Conservation (phyloP, 2,329 filamentous ascomycete species). For the Apiospora arundinis region DNA sequence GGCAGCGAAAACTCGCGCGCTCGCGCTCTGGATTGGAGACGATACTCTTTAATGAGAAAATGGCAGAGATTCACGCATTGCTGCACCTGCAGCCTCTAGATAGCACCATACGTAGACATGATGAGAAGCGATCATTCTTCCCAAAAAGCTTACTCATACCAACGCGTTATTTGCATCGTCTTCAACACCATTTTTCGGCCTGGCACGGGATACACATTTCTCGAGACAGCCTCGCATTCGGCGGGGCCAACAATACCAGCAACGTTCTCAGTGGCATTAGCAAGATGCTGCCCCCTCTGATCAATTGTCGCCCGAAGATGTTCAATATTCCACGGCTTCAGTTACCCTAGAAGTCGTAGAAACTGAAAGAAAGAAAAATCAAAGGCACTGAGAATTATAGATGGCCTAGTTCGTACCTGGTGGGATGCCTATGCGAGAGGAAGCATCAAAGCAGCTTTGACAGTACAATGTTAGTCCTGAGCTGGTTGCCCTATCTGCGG, state of each 20-base stretch:
- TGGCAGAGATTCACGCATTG: slow-evolving; percentile 38
- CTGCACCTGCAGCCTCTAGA: slow-evolving; percentile 42
- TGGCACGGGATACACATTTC: neutral
- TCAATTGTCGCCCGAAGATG: neutral
- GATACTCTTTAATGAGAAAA: slow-evolving; percentile 28
- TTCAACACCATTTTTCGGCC: no score
- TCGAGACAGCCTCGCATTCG: neutral
- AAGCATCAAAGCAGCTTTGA: no score
- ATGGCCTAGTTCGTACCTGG: no score
- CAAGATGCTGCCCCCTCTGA: neutral
- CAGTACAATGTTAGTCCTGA: neutral
- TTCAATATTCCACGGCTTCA: neutral
- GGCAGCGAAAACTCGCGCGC: slow-evolving; percentile 33
- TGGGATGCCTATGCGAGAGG: no score
- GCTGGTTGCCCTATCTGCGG: neutral
- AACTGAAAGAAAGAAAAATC: neutral
- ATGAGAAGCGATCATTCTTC: slow-evolving; percentile 30
- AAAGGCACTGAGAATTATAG: neutral
- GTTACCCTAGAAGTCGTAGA: neutral
- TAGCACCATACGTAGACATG: slow-evolving; percentile 43
- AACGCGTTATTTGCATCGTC: neutral
- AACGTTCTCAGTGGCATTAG: neutral
- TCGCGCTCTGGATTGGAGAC: slow-evolving; percentile 33
- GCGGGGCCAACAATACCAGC: neutral
- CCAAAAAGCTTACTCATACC: neutral